These are phyloP conservation scores for Catharanthus roseus DNA, from an alignment of 257 asterid species.

Conservation along the genomic window DNA sequence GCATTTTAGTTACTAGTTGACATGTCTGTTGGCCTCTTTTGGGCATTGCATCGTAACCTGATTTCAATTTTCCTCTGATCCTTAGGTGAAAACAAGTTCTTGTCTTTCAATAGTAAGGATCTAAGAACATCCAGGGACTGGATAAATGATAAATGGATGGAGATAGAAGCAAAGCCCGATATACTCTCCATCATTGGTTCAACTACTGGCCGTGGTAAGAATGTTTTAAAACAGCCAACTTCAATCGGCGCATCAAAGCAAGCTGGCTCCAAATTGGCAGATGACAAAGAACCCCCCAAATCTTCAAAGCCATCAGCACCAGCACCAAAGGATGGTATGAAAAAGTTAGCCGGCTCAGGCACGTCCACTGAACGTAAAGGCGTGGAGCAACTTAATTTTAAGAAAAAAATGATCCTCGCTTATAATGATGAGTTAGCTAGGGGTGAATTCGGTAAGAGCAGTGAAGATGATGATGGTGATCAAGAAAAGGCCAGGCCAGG, in stretches of 20 bases:
- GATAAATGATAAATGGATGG: constrained; percentile 44
- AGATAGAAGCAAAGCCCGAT: constrained; percentile 31
- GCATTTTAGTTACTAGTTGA: neutral
- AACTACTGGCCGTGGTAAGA: constrained; percentile 7
- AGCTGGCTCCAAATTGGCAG: constrained; percentile 5
- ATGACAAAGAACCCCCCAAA: constrained; percentile 8
- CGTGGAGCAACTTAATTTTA: constrained; percentile 9
- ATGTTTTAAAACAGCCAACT: constrained; percentile 14
- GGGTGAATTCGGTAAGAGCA: neutral
- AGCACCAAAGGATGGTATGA: constrained; percentile 10
- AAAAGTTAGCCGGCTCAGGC: constrained; percentile 2
- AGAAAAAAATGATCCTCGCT: constrained; percentile 3
- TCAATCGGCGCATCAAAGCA: constrained; percentile 6
- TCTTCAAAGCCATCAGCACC: constrained; percentile 6
- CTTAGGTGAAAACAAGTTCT: constrained; percentile 39
- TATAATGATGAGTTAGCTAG: constrained; percentile 1
- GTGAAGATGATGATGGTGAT: neutral
- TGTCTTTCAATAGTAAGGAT: constrained; percentile 31
- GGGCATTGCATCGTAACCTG: constrained; percentile 3
- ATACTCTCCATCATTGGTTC: constrained; percentile 34
- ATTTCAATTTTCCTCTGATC: neutral
- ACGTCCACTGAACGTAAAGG: neutral
- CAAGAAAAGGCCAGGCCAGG: neutral
- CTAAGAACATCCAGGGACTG: constrained; percentile 57
- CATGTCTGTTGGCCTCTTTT: neutral